Percentiles rank a stretch among this genome's conserved stretches.
These are phyloP conservation scores for Monosporascus sp. DNA, from an alignment of 2,329 filamentous ascomycete species.

Conservation along the genomic window DNA sequence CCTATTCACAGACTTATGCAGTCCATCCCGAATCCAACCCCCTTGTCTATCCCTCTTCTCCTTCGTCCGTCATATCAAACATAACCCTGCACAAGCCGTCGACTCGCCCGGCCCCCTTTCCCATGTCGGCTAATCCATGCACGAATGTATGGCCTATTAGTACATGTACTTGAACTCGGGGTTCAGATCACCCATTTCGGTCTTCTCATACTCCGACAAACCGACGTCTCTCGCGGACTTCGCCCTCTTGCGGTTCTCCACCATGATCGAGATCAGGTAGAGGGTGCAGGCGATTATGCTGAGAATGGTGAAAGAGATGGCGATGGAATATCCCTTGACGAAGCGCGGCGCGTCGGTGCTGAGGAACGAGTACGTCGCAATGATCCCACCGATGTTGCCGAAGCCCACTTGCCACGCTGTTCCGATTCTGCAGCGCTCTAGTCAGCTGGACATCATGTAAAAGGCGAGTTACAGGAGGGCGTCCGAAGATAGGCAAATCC, in stretches of 20 bases:
- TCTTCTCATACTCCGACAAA: constrained; percentile 56
- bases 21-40: no score
- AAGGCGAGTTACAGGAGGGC: no score
- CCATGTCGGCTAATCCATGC: no score
- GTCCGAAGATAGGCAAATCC: not conserved
- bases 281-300: constrained; percentile 54
- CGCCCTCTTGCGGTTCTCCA: constrained; percentile 56
- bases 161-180: constrained; percentile 52
- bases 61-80: no score
- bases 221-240: constrained; percentile 38
- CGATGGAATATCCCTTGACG: constrained; percentile 70
- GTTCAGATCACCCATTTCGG: constrained; percentile 49
- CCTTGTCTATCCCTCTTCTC: no score
- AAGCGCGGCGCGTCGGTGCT: constrained; percentile 62
- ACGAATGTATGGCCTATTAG: constrained; percentile 19
- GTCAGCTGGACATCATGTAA: constrained; percentile 10
- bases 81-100: no score
- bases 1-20: no score
- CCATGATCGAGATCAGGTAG: constrained; percentile 54
- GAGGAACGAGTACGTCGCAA: constrained; percentile 67
- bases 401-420: constrained; percentile 74
- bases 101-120: no score
- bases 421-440: constrained; percentile 43
- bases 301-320: constrained; percentile 66
- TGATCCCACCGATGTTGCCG: constrained; percentile 74